Evolutionary conservation across 257 asterid genomes (phyloP).

Genomic region (Petunia axillaris): DNA sequence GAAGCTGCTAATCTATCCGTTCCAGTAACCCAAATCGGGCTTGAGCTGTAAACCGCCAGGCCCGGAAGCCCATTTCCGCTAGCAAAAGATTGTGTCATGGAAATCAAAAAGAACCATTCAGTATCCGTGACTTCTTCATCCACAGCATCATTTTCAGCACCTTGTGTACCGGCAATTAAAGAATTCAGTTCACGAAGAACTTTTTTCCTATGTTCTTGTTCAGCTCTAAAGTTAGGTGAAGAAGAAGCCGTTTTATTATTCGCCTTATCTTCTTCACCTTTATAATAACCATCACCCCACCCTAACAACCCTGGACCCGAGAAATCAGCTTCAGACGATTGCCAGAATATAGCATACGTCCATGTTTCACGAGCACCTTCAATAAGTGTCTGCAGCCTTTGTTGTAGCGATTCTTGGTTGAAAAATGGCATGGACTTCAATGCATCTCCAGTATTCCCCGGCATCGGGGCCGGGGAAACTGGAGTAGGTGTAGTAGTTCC

Average conservation of each 20-base stretch:
- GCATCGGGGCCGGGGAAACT: conserved; percentile 3
- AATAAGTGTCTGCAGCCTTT: conserved; percentile 65
- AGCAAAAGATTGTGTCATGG: conserved; percentile 79
- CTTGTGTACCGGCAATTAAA: conserved; percentile 57
- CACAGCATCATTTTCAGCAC: conserved; percentile 46
- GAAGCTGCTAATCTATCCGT: conserved; percentile 49
- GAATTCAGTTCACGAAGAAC: conserved; percentile 84
- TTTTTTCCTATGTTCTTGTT: conserved; percentile 75
- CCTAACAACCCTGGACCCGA: conserved; percentile 50
- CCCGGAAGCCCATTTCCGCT: conserved; percentile 82
- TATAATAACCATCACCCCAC: conserved; percentile 92
- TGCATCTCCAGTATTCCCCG: background rate
- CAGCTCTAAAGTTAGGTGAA: conserved; percentile 36
- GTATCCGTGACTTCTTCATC: conserved; percentile 91
- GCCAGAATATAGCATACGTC: conserved; percentile 98
- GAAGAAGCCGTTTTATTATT: conserved; percentile 45
- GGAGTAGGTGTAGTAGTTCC: conserved; percentile 15
- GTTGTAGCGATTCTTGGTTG: conserved; percentile 76
- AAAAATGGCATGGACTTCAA: conserved; percentile 35
- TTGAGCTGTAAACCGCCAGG: conserved; percentile 64
- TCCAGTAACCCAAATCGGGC: conserved; percentile 80
- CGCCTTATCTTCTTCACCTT: conserved; percentile 63
- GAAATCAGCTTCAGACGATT: conserved; percentile 52
- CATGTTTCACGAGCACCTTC: conserved; percentile 77
- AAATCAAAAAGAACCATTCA: conserved; percentile 84